Conservation (phyloP, 2,329 filamentous ascomycete species). For the Elsinoe batatas region DNA sequence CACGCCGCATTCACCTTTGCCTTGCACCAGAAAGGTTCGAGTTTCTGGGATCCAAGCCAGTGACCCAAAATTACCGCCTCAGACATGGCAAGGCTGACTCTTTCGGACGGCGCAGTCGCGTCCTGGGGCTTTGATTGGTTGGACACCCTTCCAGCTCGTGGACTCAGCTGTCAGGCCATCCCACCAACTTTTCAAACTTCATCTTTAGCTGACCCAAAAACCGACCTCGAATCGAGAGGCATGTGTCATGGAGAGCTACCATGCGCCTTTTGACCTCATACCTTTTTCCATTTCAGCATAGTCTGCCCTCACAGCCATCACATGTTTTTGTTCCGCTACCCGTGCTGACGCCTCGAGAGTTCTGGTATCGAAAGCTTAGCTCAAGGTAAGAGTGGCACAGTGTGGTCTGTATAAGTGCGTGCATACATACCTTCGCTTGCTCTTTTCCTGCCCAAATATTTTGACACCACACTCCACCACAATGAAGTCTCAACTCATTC, state of each 20-base stretch:
- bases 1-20: background rate
- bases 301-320: background rate
- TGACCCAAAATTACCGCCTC: background rate
- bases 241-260: background rate
- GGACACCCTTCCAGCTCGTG: background rate
- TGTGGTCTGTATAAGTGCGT: background rate
- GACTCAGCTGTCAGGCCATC: background rate
- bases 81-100: background rate
- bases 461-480: background rate
- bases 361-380: background rate
- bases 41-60: background rate
- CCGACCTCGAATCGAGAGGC: background rate
- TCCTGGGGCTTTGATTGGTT: background rate
- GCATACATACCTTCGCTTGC: background rate
- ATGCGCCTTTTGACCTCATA: background rate
- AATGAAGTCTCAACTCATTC: background rate
- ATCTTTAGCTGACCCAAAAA: background rate
- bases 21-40: background rate
- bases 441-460: background rate
- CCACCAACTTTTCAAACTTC: background rate
- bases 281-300: background rate
- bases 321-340: background rate
- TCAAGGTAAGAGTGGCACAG: background rate
- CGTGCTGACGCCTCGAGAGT: background rate
- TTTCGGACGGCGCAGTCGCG: background rate